Evolutionary conservation across 2,329 filamentous ascomycete species (phyloP).

Genomic region (Nannizzia gypsea): DNA sequence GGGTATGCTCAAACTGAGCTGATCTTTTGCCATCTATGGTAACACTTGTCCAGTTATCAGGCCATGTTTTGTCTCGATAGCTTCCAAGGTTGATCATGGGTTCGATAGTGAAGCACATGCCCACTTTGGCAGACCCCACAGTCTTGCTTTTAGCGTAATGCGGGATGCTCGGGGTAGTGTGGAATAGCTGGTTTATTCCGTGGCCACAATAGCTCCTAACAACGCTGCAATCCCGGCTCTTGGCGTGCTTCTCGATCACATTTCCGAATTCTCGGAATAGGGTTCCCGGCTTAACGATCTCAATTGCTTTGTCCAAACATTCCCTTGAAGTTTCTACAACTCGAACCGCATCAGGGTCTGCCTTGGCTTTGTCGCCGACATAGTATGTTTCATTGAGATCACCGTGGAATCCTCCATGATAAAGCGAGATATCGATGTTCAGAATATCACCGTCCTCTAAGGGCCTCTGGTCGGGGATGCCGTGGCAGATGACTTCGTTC

Average conservation of each 20-base stretch:
- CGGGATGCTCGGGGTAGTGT: conserved; percentile 84
- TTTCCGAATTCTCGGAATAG: conserved; percentile 89
- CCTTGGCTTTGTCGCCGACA: conserved; percentile 74
- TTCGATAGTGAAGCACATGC: conserved; percentile 98
- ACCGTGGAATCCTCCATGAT: conserved; percentile 88
- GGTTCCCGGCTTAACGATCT: conserved; percentile 83
- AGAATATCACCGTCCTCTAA: conserved; percentile 89
- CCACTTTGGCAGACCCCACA: conserved; percentile 81
- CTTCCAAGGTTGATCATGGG: conserved; percentile 94
- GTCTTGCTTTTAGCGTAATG: conserved; percentile 99
- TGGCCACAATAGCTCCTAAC: conserved; percentile 95
- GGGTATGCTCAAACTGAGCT: conserved; percentile 87
- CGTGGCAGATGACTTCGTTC: conserved; percentile 98
- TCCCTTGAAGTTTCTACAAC: conserved; percentile 85
- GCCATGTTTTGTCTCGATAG: conserved; percentile 90
- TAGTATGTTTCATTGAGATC: conserved; percentile 99
- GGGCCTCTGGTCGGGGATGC: conserved; percentile 82
- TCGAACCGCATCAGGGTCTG: conserved; percentile 74
- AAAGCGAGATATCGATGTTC: conserved; percentile 92
- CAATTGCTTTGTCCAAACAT: conserved; percentile 81
- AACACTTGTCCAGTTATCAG: conserved; percentile 95
- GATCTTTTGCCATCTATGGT: conserved; percentile 81
- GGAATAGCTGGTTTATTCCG: conserved; percentile 87
- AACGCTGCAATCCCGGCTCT: conserved; percentile 71
- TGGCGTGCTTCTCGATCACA: conserved; percentile 89